Conservation (phyloP, 257 asterid species). For the Solanum chiquidenum region DNA sequence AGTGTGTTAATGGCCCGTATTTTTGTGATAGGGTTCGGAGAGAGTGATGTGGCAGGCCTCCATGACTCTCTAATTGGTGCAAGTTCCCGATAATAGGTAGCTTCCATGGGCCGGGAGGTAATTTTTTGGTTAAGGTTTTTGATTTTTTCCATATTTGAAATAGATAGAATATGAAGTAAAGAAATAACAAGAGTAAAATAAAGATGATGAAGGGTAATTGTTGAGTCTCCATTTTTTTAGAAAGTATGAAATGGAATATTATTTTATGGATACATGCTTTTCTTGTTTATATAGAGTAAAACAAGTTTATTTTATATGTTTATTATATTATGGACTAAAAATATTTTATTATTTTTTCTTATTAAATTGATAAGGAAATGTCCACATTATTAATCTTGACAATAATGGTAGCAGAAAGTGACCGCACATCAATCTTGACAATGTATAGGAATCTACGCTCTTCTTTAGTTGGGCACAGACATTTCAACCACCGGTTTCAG, state of each 20-base stretch:
- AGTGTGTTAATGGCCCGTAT: not conserved
- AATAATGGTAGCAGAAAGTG: not conserved
- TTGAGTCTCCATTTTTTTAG: not conserved
- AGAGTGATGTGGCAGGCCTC: not conserved
- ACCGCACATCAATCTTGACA: not conserved
- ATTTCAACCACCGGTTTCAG: not conserved
- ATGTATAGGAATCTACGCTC: not conserved
- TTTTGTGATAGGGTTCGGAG: not conserved
- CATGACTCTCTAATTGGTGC: not conserved
- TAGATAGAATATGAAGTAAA: not conserved
- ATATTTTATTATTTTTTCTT: not conserved
- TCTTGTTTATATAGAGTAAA: not conserved
- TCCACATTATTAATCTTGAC: not conserved
- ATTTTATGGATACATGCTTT: not conserved
- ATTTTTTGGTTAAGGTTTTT: not conserved
- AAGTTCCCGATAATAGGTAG: not conserved
- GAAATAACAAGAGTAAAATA: not conserved
- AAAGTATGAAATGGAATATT: not conserved
- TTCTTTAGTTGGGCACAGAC: not conserved
- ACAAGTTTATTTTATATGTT: not conserved
- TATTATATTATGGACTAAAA: not conserved
- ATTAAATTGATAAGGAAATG: not conserved
- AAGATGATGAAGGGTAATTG: not conserved
- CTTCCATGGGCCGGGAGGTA: slow-evolving; percentile 1
- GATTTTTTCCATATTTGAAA: not conserved